Evolutionary conservation across 1,284 basidiomycete species (phyloP), one percentile per base, ranked within the genome.

Genomic region (Neonothopanus nambi): DNA sequence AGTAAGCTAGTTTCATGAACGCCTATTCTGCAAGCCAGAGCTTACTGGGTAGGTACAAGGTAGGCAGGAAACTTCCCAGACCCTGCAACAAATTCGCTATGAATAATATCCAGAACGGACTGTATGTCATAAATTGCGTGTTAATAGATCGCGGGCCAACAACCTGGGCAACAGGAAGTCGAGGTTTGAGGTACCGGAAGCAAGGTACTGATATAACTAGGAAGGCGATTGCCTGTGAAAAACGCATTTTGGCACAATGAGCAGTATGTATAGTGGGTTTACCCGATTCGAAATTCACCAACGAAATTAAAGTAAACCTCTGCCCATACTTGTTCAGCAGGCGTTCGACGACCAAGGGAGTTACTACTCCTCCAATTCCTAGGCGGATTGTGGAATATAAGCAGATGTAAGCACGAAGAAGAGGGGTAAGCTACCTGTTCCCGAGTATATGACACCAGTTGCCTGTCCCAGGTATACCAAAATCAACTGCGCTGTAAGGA

Each of bases 31-130:
- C 13, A 11, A 33, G 17, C n/a, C 17, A 17, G 47, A 5, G 43
- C 52, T 21, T 15, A 57, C 56, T 52, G 3, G 56, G 56, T 21
- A 57, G 36, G 48, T 55, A 57, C 44, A 57, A 41, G 23, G 52
- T 40, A 38, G 56, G 56, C 39, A 57, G 28, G 41, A 54, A 57
- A 40, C 48, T 57, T 35, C 52, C 56, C 15, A 57, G 36, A 13
- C 40, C 56, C 40, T 57, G 56, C 20, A 54, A 26, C 21, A 57
- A 3, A 35, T 54, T 55, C 6, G 56, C 52, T 17, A 38, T 35
- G 20, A 51, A 55, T 5, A 57, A 18, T 13, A 57, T 45, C 56
- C 52, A 57, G 33, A 57, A 55, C 2, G 47, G 42, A 13, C 37
- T 30, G 11, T 42, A 41, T 21, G 17, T 37, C 17, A 57, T 17